These are phyloP conservation scores for Colletotrichum scovillei DNA, from an alignment of 2,329 filamentous ascomycete species.

Conservation along the genomic window DNA sequence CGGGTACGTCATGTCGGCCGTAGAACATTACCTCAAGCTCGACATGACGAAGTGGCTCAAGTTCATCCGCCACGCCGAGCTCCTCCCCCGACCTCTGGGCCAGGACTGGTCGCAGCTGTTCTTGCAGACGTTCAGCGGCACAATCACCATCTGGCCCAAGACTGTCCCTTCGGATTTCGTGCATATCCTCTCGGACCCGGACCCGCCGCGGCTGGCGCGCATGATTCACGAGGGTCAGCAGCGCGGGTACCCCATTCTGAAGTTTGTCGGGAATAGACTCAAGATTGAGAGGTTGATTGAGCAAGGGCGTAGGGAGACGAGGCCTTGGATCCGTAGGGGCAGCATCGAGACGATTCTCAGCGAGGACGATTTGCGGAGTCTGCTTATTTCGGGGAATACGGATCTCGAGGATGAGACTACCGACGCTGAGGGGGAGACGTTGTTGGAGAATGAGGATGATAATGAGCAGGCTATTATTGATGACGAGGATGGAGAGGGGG, in stretches of 20 bases:
- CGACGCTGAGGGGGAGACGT: constrained; percentile 41
- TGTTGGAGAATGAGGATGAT: constrained; percentile 45
- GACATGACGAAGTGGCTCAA: constrained; percentile 98
- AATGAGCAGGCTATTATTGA: constrained; percentile 39
- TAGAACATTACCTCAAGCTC: constrained; percentile 95
- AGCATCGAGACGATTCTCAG: constrained; percentile 71
- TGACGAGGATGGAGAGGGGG: constrained; percentile 7
- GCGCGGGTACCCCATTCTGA: constrained; percentile 89
- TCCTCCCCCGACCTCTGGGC: constrained; percentile 88
- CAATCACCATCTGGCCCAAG: constrained; percentile 96
- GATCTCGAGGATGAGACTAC: constrained; percentile 37
- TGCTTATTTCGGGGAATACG: constrained; percentile 49
- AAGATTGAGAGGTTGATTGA: constrained; percentile 82
- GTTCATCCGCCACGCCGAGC: constrained; percentile 90
- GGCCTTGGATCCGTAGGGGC: constrained; percentile 58
- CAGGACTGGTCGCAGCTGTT: constrained; percentile 98
- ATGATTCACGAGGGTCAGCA: constrained; percentile 95
- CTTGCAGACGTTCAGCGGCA: constrained; percentile 94
- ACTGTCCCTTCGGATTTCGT: constrained; percentile 82
- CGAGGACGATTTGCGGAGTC: constrained; percentile 67
- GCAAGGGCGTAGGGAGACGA: constrained; percentile 65
- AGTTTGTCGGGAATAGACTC: constrained; percentile 89
- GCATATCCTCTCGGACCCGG: constrained; percentile 88
- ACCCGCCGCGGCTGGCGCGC: constrained; percentile 76
- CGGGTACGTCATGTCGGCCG: constrained; percentile 90